Percentiles rank a stretch among this genome's conserved stretches.
Conservation (phyloP, 2,329 filamentous ascomycete species). For the Shiraia sp. region DNA sequence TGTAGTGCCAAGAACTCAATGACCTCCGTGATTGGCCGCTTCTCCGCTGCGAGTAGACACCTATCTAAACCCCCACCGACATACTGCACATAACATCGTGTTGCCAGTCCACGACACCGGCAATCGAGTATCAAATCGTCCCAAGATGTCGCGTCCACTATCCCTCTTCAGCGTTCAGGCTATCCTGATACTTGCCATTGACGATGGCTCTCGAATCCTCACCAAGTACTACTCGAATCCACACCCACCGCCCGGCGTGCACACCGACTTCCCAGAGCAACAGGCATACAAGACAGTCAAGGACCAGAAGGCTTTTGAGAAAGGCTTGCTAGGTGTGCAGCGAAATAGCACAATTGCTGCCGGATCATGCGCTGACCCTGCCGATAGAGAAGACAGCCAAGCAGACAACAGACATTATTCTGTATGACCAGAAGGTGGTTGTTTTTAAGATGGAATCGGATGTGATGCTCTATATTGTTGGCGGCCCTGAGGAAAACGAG, state of each 20-base stretch:
- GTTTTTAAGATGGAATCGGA: slow-evolving; percentile 98
- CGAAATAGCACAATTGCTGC: slow-evolving; percentile 72
- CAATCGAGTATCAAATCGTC: background rate
- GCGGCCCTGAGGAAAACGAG: slow-evolving; percentile 90
- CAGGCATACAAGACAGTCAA: slow-evolving; percentile 88
- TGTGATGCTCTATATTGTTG: slow-evolving; percentile 94
- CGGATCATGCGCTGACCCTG: slow-evolving; percentile 18
- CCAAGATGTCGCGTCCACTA: slow-evolving; percentile 56
- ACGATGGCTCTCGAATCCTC: slow-evolving; percentile 90
- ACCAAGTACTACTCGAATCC: slow-evolving; percentile 87
- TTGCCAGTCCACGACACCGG: slow-evolving; percentile 8
- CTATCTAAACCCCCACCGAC: slow-evolving; percentile 27
- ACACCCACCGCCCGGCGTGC: slow-evolving; percentile 66
- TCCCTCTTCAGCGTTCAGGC: slow-evolving; percentile 59
- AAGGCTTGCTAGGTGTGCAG: slow-evolving; percentile 69
- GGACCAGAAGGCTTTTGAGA: slow-evolving; percentile 95
- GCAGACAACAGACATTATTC: slow-evolving; percentile 91
- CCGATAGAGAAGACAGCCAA: slow-evolving; percentile 81
- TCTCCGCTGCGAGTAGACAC: slow-evolving; percentile 35
- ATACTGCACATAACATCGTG: slow-evolving; percentile 8
- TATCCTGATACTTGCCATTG: slow-evolving; percentile 62
- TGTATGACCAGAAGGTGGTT: slow-evolving; percentile 95
- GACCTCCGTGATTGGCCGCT: slow-evolving; percentile 31
- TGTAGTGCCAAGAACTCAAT: slow-evolving; percentile 13
- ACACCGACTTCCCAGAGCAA: slow-evolving; percentile 63